Conservation (phyloP, 1,139 yeast species). For the Yamadazyma triangularis region DNA sequence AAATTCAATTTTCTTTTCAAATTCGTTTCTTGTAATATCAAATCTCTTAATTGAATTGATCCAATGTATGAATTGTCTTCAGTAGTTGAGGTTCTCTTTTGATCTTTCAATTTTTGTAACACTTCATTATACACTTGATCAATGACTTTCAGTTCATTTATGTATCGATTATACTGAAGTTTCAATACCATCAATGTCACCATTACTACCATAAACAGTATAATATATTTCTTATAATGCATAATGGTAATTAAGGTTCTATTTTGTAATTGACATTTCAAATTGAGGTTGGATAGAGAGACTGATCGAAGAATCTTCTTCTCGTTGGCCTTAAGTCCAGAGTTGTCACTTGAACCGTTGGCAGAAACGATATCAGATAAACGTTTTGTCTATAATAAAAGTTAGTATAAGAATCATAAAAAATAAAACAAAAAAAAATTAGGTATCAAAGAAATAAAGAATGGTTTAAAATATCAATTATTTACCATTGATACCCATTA, state of each 20-base stretch:
- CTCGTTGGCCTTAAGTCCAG: constrained; percentile 27
- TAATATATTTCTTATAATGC: constrained; percentile 36
- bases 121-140: constrained; percentile 41
- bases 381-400: constrained; percentile 22
- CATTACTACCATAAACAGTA: constrained; percentile 19
- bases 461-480: too few species aligned
- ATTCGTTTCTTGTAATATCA: constrained; percentile 48
- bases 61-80: constrained; percentile 49
- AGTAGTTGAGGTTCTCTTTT: constrained; percentile 16
- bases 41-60: constrained; percentile 73
- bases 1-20: constrained; percentile 41
- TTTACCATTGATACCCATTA: too few species aligned
- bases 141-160: constrained; percentile 25
- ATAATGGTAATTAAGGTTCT: constrained; percentile 48
- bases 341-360: constrained; percentile 20
- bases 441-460: too few species aligned
- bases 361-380: constrained; percentile 18
- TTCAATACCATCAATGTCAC: constrained; percentile 21
- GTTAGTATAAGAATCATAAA: constrained; percentile 8
- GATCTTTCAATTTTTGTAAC: constrained; percentile 40
- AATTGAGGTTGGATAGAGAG: constrained; percentile 61
- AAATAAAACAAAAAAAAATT: too few species aligned
- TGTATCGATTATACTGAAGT: constrained; percentile 29
- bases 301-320: constrained; percentile 64
- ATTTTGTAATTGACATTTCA: constrained; percentile 57